phyloP scores from a whole-genome alignment of 169 alveolate species.

The Cryptosporidium xiaoi region DNA sequence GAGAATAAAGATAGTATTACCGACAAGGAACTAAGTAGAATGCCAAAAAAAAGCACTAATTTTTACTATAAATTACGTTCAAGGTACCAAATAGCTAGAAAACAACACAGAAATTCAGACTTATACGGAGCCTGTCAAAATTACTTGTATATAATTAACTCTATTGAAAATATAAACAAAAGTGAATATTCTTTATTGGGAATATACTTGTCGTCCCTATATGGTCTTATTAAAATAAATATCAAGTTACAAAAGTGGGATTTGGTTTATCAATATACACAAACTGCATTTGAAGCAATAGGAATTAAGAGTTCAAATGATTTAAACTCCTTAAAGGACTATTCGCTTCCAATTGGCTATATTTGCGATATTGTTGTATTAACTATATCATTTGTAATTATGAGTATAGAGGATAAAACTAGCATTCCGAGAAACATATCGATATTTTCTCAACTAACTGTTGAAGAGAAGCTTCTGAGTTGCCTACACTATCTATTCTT shows the following conservation, averaged over 20 bases:
- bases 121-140: constrained; percentile 3
- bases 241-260: constrained; percentile 59
- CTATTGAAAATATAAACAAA: constrained; percentile 1
- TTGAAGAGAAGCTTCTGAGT: constrained; percentile 50
- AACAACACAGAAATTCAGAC: constrained; percentile 4
- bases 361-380: constrained; percentile 18
- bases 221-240: constrained; percentile 34
- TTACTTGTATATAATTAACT: constrained; percentile 7
- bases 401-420: constrained; percentile 43
- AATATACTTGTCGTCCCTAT: constrained; percentile 21
- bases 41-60: constrained; percentile 56
- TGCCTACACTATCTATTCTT: constrained; percentile 58
- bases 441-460: constrained; percentile 43
- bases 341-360: constrained; percentile 31
- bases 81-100: constrained; percentile 38
- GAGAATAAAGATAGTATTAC: not conserved
- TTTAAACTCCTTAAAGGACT: constrained; percentile 15
- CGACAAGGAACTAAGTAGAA: constrained; percentile 1
- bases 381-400: constrained; percentile 39
- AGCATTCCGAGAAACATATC: constrained; percentile 36
- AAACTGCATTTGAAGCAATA: constrained; percentile 16
- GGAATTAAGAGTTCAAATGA: constrained; percentile 43
- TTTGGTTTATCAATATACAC: constrained; percentile 17
- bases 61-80: not conserved
- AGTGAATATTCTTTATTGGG: not conserved